Conservation (phyloP, 495 filamentous ascomycete species). For the Neurospora sp. region DNA sequence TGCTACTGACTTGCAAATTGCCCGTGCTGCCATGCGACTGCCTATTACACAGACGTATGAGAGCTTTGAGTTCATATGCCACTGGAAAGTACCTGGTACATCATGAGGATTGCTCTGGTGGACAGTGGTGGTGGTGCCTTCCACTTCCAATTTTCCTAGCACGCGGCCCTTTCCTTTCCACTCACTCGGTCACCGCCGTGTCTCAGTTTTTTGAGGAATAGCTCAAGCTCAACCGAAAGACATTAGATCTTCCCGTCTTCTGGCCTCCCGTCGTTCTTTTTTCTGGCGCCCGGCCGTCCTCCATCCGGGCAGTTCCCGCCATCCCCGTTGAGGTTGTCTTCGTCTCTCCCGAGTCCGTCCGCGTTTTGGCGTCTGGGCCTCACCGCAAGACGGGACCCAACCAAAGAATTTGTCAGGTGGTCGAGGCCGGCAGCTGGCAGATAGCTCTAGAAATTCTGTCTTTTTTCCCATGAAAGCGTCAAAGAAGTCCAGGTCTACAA, state of each 20-base stretch:
- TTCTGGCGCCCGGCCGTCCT: background rate
- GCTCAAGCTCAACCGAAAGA: background rate
- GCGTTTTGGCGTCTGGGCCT: background rate
- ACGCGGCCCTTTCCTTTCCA: background rate
- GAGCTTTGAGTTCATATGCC: background rate
- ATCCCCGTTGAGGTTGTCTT: background rate
- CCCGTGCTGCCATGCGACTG: background rate
- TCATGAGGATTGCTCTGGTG: background rate
- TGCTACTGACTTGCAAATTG: background rate
- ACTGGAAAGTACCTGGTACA: background rate
- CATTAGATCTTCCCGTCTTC: background rate
- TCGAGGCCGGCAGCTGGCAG: background rate
- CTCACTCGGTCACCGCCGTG: background rate
- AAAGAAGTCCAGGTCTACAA: background rate
- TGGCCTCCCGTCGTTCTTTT: background rate
- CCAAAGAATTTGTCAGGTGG: background rate
- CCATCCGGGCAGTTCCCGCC: background rate
- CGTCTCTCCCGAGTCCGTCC: background rate
- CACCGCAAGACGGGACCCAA: background rate
- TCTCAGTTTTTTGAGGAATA: background rate
- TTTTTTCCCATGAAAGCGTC: background rate
- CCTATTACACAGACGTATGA: background rate
- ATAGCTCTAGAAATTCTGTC: background rate
- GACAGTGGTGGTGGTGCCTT: background rate
- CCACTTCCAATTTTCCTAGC: background rate